Base-by-base conservation (phyloP, 352 stramenopile genomes). In the Globisporangium paddicum region DNA sequence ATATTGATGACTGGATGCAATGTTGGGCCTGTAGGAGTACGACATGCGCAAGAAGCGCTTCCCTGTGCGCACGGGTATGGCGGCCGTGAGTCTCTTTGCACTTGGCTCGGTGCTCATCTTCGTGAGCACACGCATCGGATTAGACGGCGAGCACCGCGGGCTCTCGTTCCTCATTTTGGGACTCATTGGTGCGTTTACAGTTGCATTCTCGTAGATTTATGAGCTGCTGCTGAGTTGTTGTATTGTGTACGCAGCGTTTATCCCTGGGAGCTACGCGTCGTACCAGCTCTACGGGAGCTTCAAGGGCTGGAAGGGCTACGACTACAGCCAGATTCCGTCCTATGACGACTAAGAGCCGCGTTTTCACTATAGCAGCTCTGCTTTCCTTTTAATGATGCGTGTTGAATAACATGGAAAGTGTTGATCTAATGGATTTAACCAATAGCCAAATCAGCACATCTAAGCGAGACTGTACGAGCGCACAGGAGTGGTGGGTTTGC, bases 261-360 rank as follows among this genome's bases (percentile, higher is more conserved):
- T 94, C 25, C 85, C 85, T 1, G 85, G 85, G 5, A 89, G 77
- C 69, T 94, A 94, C 59, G 85, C 85, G 49, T 82, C 69, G 13
- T 76, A 73, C 57, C 82, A 92, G 63, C 74, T 94, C 14, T 94
- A 92, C 60, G 85, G 85, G 1, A 79, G 74, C 28, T 94, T 72
- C 72, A 89, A 91, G 59, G 85, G 82, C 50, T 94, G 85, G 85
- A 86, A 86, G 55, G 85, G 85, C 55, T 94, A 91, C 70, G 58
- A 87, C 63, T 94, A 92, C 72, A 83, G 75, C 64, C 80, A 94
- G 55, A 77, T 94, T 47, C 82, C 85, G 38, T 93, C 82, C 41
- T 94, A 92, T 60, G 85, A 94, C 59, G 85, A 93, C 62, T 94
- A 52, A 73, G 19, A 10, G 28, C 10, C 9, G 5, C 7, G 5